phyloP scores from a whole-genome alignment of 2,329 filamentous ascomycete species.

The Apiospora aurea region DNA sequence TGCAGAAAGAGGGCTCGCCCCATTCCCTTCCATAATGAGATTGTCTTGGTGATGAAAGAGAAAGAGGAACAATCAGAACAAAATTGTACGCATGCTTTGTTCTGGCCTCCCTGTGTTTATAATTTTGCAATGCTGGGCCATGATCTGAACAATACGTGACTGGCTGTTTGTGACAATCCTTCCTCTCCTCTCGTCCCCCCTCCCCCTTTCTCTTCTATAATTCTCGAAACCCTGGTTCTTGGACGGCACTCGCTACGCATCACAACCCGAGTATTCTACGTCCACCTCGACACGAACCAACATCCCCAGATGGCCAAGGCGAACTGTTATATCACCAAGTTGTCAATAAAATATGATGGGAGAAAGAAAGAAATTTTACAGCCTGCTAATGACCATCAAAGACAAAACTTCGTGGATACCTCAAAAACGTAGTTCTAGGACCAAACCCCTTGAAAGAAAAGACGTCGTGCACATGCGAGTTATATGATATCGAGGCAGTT shows the following conservation, averaged over 20 bases:
- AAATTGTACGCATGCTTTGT: not conserved
- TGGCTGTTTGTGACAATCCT: not conserved
- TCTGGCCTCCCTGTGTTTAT: not conserved
- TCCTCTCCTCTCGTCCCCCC: too few species aligned
- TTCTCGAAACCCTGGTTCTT: not conserved
- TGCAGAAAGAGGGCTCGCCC: not conserved
- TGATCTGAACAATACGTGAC: not conserved
- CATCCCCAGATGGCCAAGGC: not conserved
- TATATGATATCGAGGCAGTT: not conserved
- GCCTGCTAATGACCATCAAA: not conserved
- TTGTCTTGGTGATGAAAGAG: constrained; percentile 2
- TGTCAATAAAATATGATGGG: not conserved
- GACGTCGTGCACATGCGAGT: not conserved
- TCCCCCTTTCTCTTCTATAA: not conserved
- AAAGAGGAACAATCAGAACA: not conserved
- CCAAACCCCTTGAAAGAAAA: not conserved
- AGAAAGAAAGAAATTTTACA: not conserved
- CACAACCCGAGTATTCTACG: not conserved
- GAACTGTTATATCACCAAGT: too few species aligned
- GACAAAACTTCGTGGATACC: not conserved
- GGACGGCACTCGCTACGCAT: not conserved
- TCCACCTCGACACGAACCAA: not conserved
- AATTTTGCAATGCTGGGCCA: not conserved
- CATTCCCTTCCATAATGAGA: not conserved
- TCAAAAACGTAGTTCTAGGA: not conserved